Percentiles rank a stretch among this genome's conserved stretches.
phyloP scores from a whole-genome alignment of 2,329 filamentous ascomycete genomes.

The Monilinia fructicola region DNA sequence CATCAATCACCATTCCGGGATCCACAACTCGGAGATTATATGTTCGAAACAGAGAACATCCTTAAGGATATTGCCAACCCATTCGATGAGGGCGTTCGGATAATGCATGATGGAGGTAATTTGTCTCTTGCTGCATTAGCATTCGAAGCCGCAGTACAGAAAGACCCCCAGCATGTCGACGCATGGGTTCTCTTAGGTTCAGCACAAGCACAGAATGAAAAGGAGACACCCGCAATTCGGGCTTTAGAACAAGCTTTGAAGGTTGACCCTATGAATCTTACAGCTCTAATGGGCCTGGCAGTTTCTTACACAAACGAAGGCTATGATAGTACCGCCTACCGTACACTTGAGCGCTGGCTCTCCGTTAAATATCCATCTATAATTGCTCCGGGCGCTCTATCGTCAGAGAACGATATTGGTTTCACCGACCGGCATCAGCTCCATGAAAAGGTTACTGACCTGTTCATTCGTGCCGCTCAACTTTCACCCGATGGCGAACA shows the following conservation, averaged over 20 bases:
- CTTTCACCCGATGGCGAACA: slow-evolving; percentile 87
- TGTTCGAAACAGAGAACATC: slow-evolving; percentile 93
- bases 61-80: slow-evolving; percentile 80
- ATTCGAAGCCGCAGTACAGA: slow-evolving; percentile 93
- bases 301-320: slow-evolving; percentile 99
- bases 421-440: slow-evolving; percentile 91
- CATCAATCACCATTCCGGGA: slow-evolving; percentile 65
- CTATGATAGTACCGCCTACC: slow-evolving; percentile 95
- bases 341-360: slow-evolving; percentile 94
- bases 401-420: slow-evolving; percentile 77
- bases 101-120: slow-evolving; percentile 92
- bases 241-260: slow-evolving; percentile 89
- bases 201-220: slow-evolving; percentile 97
- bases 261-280: slow-evolving; percentile 80
- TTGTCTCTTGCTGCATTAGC: slow-evolving; percentile 89
- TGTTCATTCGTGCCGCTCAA: slow-evolving; percentile 91
- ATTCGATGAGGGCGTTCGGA: slow-evolving; percentile 89
- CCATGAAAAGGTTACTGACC: slow-evolving; percentile 83
- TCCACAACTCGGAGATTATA: slow-evolving; percentile 81
- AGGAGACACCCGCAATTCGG: slow-evolving; percentile 92
- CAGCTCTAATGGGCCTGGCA: slow-evolving; percentile 90
- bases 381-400: slow-evolving; percentile 66
- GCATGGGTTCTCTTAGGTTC: slow-evolving; percentile 92
- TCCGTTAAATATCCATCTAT: slow-evolving; percentile 91
- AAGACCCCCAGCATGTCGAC: slow-evolving; percentile 81